Base-by-base conservation (phyloP, 2,329 filamentous ascomycete species). In the Hymenoscyphus fructigenus region DNA sequence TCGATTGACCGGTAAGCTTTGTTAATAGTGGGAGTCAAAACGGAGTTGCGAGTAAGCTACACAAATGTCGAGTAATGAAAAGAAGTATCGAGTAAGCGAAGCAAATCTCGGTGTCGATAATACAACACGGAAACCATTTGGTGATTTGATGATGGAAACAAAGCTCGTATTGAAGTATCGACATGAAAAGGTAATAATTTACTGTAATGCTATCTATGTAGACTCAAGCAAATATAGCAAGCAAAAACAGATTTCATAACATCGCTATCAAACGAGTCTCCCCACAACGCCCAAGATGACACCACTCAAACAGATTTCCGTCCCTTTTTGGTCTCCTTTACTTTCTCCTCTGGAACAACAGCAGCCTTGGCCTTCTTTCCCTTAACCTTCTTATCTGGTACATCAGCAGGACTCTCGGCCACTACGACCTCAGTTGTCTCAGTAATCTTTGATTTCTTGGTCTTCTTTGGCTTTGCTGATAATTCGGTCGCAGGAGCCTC, bases 381-480 rank as follows among this genome's bases (percentile, higher is more conserved):
- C 44, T 47, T 60, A 23, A 32, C 38, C 58, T 60, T 60, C 38
- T 60, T 47, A 7, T 44, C 58, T 15, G 58, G 29, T 29, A 47
- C 50, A 4, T 34, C 65, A 44, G 47, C 58, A 62, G 60, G 58
- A 17, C 55, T 44, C 58, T 70, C 66, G 50, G 55, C 38, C 36
- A 66, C 17, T n/a, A 60, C 29, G 23, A 65, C 44, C 64, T 71
- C 29, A 29, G 58, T 36, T 28, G 36, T 26, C 23, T 60, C 34
- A 28, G 17, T 47, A n/a, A 23, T n/a, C 23, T 47, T 60, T 6
- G 38, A 26, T 20, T 60, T 60, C 34, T 60, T 60, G 58, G 9
- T 80, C 70, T 80, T 80, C 73, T 81, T 82, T 38, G 66, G 26
- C 60, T 70, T 63, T 23, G 29, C 44, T 12, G 61, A 15, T 28